phyloP scores from a whole-genome alignment of 768 basidiomycete species.

The Leccinellum luteum region DNA sequence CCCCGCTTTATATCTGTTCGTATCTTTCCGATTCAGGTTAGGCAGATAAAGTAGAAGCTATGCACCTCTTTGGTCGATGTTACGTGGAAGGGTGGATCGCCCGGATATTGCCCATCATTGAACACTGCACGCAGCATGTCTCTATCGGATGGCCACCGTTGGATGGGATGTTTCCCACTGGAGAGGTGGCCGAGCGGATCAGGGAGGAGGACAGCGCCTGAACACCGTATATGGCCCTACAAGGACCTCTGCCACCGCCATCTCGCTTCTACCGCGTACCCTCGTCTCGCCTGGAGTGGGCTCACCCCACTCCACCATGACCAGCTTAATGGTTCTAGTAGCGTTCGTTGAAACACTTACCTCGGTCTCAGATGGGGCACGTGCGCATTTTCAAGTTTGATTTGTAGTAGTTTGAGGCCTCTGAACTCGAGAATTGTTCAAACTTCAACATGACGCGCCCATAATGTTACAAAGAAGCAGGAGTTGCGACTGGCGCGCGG shows the following conservation, averaged over 20 bases:
- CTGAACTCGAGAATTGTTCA: background rate
- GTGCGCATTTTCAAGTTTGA: too few species aligned
- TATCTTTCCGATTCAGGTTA: background rate
- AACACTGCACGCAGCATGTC: background rate
- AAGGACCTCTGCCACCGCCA: too few species aligned
- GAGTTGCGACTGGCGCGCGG: too few species aligned
- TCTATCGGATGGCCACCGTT: background rate
- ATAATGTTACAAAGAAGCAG: too few species aligned
- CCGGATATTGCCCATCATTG: background rate
- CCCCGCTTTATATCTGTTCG: background rate
- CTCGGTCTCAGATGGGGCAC: background rate
- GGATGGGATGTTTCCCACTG: too few species aligned
- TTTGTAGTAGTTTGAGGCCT: too few species aligned
- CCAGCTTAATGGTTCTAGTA: background rate
- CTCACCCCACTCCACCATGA: too few species aligned
- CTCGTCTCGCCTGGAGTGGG: too few species aligned
- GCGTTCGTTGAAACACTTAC: background rate
- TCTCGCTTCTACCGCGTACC: too few species aligned
- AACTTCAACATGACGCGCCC: background rate
- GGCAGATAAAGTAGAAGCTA: background rate
- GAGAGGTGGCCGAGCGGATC: too few species aligned
- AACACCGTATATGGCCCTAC: too few species aligned
- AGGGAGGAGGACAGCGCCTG: too few species aligned
- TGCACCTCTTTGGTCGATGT: background rate
- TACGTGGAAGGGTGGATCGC: background rate